Base-by-base conservation (phyloP, 75 land plant species). In the Cryptomeria japonica region DNA sequence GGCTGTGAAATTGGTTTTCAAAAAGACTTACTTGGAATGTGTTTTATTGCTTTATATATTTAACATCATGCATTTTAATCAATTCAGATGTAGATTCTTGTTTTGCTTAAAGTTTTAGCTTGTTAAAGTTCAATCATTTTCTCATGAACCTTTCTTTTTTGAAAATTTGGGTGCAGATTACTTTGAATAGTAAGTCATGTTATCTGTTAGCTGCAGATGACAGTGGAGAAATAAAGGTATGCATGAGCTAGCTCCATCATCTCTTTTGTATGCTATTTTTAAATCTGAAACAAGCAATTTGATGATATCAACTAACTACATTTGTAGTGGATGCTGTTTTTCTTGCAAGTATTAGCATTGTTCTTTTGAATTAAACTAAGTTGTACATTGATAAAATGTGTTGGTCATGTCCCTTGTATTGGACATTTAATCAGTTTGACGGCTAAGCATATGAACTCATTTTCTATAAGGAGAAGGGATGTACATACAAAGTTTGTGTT, bases 181-280 rank as follows among this genome's bases (percentile, higher is more conserved):
- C 91, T 36, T 90, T 95, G 83, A 96, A 91, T 80, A 61, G 80
- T 10, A 95, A 90, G 86, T 90, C 95, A 61, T 90, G 94, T 73
- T 97, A 88, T 89, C 94, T 97, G 82, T 97, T 97, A 46, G 92
- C 96, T 80, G 94, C 96, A 87, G 97, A 97, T 94, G 99, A 97
- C 89, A 91, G 90, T 86, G 99, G 99, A 88, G 96, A 96, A 86
- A 87, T 94, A 9, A 97, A 97, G 97, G 99, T 97, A 90, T 76
- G 51, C 53, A 22, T 64, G 14, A 68, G 14, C 49, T 84, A 28
- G 3, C 56, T 49, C 22, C 28, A 39, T 79, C 56, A 84, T 47
- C 85, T 83, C 46, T 16, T 78, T 83, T 32, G 84, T n/a, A 41
- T 83, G 31, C n/a, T 10, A 18, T 83, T 83, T 32, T 47, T 47